phyloP scores from a whole-genome alignment of 352 stramenopile genomes.

The Phytophthora gonapodyides region DNA sequence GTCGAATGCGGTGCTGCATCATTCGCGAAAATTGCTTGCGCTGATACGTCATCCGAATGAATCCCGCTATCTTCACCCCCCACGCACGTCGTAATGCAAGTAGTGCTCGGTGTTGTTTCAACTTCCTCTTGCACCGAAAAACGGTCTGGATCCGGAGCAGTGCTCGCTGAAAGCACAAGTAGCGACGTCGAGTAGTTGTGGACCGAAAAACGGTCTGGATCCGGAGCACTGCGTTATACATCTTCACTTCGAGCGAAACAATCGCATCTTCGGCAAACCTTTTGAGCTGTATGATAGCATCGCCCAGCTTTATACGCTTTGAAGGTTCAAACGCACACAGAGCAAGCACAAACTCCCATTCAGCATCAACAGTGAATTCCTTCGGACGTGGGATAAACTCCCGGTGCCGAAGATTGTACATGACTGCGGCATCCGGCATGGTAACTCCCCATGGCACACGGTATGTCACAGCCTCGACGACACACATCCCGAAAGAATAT shows the following conservation, averaged over 20 bases:
- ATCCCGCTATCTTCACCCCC: too few relatives aligned
- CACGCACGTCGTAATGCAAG: not conserved
- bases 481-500: conserved; percentile 58
- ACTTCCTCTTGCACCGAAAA: conserved; percentile 7
- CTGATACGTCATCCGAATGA: not conserved
- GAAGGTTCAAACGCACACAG: conserved; percentile 23
- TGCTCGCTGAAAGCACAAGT: conserved; percentile 3
- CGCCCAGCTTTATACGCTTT: conserved; percentile 4
- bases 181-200: conserved; percentile 1
- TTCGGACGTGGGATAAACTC: conserved; percentile 12
- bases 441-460: conserved; percentile 9
- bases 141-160: conserved; percentile 3
- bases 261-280: conserved; percentile 1
- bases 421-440: conserved; percentile 10
- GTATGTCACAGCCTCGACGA: conserved; percentile 40
- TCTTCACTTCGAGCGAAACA: too few relatives aligned
- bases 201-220: conserved; percentile 10
- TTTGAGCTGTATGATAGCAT: conserved; percentile 7
- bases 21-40: too few relatives aligned
- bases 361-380: conserved; percentile 2
- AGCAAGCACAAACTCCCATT: conserved; percentile 23
- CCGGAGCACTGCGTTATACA: conserved; percentile 6
- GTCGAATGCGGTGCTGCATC: too few relatives aligned
- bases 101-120: not conserved
- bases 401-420: conserved; percentile 14